A percentile compares a stretch with the other conserved stretches of the same genome.
Conservation (phyloP, 495 filamentous ascomycete species). For the Penicillium waksmanii region DNA sequence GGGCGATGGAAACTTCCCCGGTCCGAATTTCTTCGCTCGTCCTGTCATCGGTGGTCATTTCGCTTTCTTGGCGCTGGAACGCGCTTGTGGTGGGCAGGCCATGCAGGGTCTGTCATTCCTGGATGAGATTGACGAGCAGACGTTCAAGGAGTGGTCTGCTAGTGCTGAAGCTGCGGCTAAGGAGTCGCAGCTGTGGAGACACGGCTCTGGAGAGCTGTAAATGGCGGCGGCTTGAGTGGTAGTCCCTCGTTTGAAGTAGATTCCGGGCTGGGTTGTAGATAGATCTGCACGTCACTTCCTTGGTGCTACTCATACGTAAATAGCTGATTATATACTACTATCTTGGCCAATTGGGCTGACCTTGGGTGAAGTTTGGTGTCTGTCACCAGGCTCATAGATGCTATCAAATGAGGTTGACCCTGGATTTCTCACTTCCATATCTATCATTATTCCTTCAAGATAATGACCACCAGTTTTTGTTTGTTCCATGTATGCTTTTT, state of each 20-base stretch:
- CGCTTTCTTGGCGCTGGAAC: conserved; percentile 76
- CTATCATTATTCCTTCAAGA: neutral
- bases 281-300: too few species aligned
- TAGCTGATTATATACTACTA: neutral
- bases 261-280: too few species aligned
- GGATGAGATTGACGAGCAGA: conserved; percentile 44
- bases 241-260: neutral
- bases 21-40: conserved; percentile 74
- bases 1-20: conserved; percentile 66
- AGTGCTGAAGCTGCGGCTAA: conserved; percentile 32
- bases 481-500: neutral
- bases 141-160: conserved; percentile 24
- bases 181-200: conserved; percentile 9
- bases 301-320: neutral
- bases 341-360: neutral
- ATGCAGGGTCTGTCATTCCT: conserved; percentile 66
- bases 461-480: too few species aligned
- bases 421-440: neutral
- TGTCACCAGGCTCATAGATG: neutral
- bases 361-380: neutral
- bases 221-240: neutral
- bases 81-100: conserved; percentile 74
- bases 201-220: conserved; percentile 29
- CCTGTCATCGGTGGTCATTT: conserved; percentile 91
- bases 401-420: neutral